These are phyloP conservation scores for Lachnellula occidentalis DNA, from an alignment of 2,329 filamentous ascomycete genomes.

Conservation along the genomic window DNA sequence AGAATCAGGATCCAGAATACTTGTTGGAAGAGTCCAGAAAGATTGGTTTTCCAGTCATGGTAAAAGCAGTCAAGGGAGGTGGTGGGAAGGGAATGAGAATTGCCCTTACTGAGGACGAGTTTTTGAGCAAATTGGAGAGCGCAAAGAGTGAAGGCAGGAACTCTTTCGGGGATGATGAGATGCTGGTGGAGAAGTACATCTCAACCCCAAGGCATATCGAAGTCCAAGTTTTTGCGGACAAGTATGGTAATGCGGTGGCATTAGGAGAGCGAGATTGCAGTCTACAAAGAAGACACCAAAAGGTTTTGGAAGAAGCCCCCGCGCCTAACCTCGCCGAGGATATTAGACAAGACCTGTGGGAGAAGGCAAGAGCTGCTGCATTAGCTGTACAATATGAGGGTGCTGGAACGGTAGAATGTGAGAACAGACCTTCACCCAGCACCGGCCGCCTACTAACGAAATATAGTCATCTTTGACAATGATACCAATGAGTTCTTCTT, in stretches of 20 bases:
- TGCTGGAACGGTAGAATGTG: conserved; percentile 83
- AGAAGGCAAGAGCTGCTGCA: conserved; percentile 59
- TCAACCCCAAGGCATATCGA: conserved; percentile 78
- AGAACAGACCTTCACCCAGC: conserved; percentile 42
- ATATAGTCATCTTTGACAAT: conserved; percentile 75
- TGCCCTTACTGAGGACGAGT: conserved; percentile 62
- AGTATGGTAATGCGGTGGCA: conserved; percentile 71
- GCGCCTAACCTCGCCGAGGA: conserved; percentile 60
- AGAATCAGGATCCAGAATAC: conserved; percentile 64
- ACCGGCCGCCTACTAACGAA: conserved; percentile 39
- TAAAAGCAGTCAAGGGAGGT: conserved; percentile 76
- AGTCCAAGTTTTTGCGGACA: conserved; percentile 85
- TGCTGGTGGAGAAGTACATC: conserved; percentile 82
- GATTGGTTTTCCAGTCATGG: conserved; percentile 62
- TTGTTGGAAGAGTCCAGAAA: conserved; percentile 65
- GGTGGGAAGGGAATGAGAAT: conserved; percentile 84
- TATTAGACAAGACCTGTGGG: conserved; percentile 57
- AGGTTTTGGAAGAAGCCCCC: conserved; percentile 85
- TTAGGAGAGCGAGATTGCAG: conserved; percentile 86
- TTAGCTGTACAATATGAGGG: conserved; percentile 82
- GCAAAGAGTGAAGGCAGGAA: conserved; percentile 71
- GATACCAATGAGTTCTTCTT: conserved; percentile 76
- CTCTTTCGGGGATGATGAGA: conserved; percentile 77
- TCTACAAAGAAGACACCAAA: conserved; percentile 81
- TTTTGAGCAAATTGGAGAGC: conserved; percentile 62